phyloP scores from a whole-genome alignment of 2,329 filamentous ascomycete genomes.

The Cytospora schulzeri region DNA sequence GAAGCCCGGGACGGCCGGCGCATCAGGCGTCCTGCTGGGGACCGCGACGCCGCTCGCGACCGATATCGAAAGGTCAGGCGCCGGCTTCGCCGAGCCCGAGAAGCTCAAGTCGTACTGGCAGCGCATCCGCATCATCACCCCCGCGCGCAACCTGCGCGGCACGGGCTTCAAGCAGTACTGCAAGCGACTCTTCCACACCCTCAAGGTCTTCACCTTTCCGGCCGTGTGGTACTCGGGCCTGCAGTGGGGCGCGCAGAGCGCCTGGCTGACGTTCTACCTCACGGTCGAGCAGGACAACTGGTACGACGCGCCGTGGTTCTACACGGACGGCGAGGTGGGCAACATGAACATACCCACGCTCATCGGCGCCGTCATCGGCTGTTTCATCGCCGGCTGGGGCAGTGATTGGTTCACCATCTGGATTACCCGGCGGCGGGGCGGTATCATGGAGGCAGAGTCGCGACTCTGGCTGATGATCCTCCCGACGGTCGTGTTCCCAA shows the following conservation, averaged over 20 bases:
- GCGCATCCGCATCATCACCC: conserved; percentile 58
- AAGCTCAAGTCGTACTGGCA: conserved; percentile 53
- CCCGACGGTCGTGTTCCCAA: conserved; percentile 45
- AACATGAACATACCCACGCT: conserved; percentile 34
- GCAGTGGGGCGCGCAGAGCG: conserved; percentile 50
- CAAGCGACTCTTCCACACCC: conserved; percentile 54
- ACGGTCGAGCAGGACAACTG: conserved; percentile 56
- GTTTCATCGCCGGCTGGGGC: conserved; percentile 35
- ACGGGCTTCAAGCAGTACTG: conserved; percentile 57
- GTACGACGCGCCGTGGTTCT: conserved; percentile 39
- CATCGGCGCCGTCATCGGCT: conserved; percentile 33
- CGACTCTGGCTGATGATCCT: conserved; percentile 37
- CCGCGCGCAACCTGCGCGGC: conserved; percentile 55
- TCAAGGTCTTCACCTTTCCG: conserved; percentile 45
- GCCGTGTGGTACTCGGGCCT: conserved; percentile 45
- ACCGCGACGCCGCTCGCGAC: conserved; percentile 20
- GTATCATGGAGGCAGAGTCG: conserved; percentile 38
- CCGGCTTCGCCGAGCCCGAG: conserved; percentile 31
- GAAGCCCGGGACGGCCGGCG: conserved; percentile 3
- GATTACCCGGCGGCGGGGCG: conserved; percentile 35
- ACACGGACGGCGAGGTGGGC: conserved; percentile 37
- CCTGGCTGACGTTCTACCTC: conserved; percentile 57
- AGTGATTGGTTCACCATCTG: conserved; percentile 38
- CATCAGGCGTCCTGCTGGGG: background rate
- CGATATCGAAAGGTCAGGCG: conserved; percentile 23